Evolutionary conservation across 257 asterid species (phyloP).

Genomic region (Thymus quinquecostatus): DNA sequence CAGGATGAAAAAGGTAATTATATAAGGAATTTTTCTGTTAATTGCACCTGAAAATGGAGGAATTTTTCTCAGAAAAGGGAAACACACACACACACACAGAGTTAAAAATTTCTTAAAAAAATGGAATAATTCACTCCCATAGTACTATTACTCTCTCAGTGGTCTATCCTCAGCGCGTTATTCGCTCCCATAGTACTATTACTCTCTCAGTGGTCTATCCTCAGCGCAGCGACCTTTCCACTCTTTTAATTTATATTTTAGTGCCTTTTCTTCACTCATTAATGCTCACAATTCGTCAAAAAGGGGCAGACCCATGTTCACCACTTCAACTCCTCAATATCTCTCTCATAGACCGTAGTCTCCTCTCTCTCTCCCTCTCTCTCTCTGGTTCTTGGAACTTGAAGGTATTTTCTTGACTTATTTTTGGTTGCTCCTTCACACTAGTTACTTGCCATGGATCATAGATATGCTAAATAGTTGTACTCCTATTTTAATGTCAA

Average conservation of each 20-base stretch:
- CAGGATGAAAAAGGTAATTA: no score
- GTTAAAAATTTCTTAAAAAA: no score
- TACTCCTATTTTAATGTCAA: constrained; percentile 16
- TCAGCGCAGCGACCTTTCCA: not conserved
- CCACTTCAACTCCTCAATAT: not conserved
- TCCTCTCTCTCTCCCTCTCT: constrained; percentile 4
- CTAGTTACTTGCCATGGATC: constrained; percentile 2
- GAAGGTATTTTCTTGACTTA: constrained; percentile 18
- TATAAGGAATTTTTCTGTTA: no score
- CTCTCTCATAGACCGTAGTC: constrained; percentile 12
- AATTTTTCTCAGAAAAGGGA: no score
- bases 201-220: not conserved
- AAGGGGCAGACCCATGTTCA: not conserved
- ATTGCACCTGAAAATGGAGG: no score
- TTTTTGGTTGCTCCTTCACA: constrained; percentile 3
- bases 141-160: no score
- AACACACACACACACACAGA: no score
- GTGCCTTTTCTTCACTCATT: not conserved
- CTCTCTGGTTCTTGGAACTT: constrained; percentile 17
- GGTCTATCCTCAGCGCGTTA: constrained; percentile 4
- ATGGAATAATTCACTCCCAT: no score
- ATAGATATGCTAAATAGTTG: not conserved
- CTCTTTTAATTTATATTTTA: not conserved
- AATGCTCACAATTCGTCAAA: constrained; percentile 26
- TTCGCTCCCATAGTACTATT: no score